Evolutionary conservation across 768 basidiomycete genomes (phyloP).

Genomic region (Psilocybe sp.): DNA sequence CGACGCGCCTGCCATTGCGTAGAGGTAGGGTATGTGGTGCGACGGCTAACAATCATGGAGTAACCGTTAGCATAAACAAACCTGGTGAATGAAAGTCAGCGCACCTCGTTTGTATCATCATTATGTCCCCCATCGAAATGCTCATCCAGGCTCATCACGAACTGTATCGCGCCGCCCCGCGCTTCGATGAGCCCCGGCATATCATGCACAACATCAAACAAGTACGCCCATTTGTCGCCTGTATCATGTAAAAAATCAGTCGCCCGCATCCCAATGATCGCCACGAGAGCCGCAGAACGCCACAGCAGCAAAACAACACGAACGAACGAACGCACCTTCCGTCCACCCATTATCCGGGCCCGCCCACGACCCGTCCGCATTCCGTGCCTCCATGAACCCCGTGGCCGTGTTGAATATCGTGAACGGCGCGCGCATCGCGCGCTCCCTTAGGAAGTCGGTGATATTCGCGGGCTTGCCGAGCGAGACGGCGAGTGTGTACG

Average conservation of each 20-base stretch:
- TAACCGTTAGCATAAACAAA: neutral
- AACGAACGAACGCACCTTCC: conserved; percentile 46
- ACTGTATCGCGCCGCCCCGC: conserved; percentile 63
- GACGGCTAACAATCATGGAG: conserved; percentile 50
- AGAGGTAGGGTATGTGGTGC: conserved; percentile 85
- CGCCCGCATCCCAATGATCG: neutral
- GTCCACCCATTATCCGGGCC: conserved; percentile 77
- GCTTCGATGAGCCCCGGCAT: conserved; percentile 56
- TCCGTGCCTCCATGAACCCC: conserved; percentile 82
- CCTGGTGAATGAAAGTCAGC: conserved; percentile 5
- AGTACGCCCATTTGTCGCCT: conserved; percentile 65
- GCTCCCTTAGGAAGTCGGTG: conserved; percentile 44
- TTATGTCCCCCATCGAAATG: conserved; percentile 66
- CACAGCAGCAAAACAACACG: neutral
- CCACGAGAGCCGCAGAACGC: no score
- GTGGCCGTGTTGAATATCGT: conserved; percentile 66
- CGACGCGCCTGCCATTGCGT: conserved; percentile 68
- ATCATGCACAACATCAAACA: conserved; percentile 76
- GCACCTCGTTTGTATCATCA: conserved; percentile 77
- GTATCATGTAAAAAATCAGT: neutral
- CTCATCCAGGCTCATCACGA: conserved; percentile 65
- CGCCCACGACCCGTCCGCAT: conserved; percentile 67
- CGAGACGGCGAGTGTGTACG: conserved; percentile 55
- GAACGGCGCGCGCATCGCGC: conserved; percentile 56
- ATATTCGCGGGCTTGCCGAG: conserved; percentile 51